Conservation (phyloP, 148 eudicot genomes). For the Diospyros lotus region DNA sequence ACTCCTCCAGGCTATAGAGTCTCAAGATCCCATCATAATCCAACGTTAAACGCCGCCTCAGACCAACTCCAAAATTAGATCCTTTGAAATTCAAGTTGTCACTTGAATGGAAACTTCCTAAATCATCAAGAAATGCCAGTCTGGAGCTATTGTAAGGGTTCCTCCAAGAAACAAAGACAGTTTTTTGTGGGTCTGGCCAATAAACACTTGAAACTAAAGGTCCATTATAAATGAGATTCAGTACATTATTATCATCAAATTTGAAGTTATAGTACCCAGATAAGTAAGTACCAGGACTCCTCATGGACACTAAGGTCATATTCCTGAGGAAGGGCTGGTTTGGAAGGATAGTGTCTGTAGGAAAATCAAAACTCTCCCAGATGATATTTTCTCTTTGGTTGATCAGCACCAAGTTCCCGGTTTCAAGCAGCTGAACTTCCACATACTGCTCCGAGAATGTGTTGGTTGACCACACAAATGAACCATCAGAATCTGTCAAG, state of each 20-base stretch:
- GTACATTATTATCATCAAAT: conserved; percentile 12
- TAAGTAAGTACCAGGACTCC: background rate
- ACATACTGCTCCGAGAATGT: background rate
- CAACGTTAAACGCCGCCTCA: conserved; percentile 8
- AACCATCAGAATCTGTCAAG: conserved; percentile 31
- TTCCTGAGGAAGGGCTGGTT: background rate
- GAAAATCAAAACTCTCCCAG: conserved; percentile 17
- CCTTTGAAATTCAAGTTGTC: conserved; percentile 14
- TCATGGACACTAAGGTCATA: conserved; percentile 7
- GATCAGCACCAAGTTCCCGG: conserved; percentile 8
- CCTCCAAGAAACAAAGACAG: background rate
- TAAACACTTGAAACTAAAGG: conserved; percentile 12
- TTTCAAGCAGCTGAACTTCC: conserved; percentile 5
- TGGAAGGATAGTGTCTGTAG: conserved; percentile 13
- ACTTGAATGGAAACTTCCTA: conserved; percentile 12
- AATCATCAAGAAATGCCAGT: background rate
- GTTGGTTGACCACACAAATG: conserved; percentile 29
- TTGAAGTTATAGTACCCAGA: conserved; percentile 10
- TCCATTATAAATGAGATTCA: conserved; percentile 6
- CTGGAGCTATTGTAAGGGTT: conserved; percentile 11
- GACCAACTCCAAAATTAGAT: conserved; percentile 12
- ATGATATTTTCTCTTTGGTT: background rate
- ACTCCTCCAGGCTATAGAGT: conserved; percentile 10
- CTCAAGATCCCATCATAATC: conserved; percentile 17
- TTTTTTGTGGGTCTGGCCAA: conserved; percentile 2